A percentile compares a stretch with the other conserved stretches of the same genome.
Conservation (phyloP, 225 moss, liverwort and hornwort species). For the Thuidium tamariscinum region DNA sequence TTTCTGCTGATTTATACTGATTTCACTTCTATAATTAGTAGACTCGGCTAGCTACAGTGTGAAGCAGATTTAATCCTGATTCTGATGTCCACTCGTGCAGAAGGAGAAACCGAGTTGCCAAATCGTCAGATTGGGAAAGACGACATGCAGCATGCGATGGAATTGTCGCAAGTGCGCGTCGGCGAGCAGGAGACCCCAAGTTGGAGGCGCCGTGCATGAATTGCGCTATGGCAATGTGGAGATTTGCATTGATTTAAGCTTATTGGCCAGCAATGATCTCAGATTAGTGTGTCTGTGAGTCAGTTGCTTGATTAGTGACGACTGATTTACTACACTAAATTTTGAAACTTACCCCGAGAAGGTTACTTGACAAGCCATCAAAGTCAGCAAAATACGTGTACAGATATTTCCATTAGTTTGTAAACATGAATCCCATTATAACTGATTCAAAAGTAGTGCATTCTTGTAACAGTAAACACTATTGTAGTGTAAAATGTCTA, state of each 20-base stretch:
- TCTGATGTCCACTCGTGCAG: neutral
- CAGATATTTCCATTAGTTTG: neutral
- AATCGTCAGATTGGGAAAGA: neutral
- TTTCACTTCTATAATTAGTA: no score
- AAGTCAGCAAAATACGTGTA: neutral
- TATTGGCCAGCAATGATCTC: neutral
- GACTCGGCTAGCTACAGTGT: neutral
- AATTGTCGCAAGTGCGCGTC: neutral
- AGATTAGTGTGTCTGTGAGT: no score
- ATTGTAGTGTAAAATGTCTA: neutral
- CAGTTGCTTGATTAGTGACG: no score
- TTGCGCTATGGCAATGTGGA: neutral
- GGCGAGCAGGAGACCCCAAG: neutral
- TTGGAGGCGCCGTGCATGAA: neutral
- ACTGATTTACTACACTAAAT: no score
- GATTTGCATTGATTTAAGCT: no score
- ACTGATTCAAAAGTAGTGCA: neutral
- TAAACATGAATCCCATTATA: no score
- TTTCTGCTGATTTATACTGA: no score
- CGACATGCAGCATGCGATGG: neutral
- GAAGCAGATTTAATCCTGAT: neutral
- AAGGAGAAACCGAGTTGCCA: neutral
- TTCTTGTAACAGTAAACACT: neutral
- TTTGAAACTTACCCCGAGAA: neutral
- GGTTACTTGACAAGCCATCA: neutral